A percentile compares a stretch with the other conserved stretches of the same genome.
phyloP scores from a whole-genome alignment of 768 basidiomycete species.

The Scleroderma citrinum region DNA sequence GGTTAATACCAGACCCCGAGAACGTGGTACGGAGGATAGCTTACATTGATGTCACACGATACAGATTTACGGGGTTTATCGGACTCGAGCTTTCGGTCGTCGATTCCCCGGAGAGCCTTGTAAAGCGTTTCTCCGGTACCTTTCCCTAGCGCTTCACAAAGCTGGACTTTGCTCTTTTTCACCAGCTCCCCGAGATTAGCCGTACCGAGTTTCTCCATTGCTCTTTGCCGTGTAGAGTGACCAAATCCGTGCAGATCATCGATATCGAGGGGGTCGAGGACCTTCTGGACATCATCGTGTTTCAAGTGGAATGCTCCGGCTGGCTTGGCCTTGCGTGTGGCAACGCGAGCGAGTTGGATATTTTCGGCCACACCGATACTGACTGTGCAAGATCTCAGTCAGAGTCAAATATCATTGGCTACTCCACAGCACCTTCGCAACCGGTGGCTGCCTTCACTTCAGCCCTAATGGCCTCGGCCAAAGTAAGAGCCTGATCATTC shows the following conservation, averaged over 20 bases:
- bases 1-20: conserved; percentile 5
- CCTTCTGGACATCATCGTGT: conserved; percentile 41
- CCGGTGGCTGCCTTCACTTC: conserved; percentile 74
- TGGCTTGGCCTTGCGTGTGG: conserved; percentile 88
- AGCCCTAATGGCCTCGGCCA: conserved; percentile 76
- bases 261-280: conserved; percentile 67
- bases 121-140: conserved; percentile 80
- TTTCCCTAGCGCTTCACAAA: conserved; percentile 74
- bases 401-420: neutral
- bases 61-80: conserved; percentile 88
- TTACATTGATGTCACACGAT: conserved; percentile 90
- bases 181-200: conserved; percentile 64
- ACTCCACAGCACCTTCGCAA: conserved; percentile 60
- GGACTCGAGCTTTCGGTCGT: conserved; percentile 71
- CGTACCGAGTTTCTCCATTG: conserved; percentile 69
- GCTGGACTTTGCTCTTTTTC: conserved; percentile 52
- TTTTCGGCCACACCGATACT: conserved; percentile 92
- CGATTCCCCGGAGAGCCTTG: conserved; percentile 79
- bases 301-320: conserved; percentile 77
- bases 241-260: conserved; percentile 88
- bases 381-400: conserved; percentile 39
- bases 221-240: conserved; percentile 66
- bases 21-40: conserved; percentile 24
- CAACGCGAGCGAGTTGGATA: conserved; percentile 87
- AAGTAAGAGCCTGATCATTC: conserved; percentile 61